Evolutionary conservation across 495 filamentous ascomycete genomes (phyloP).

Genomic region (Penicillium antarcticum): DNA sequence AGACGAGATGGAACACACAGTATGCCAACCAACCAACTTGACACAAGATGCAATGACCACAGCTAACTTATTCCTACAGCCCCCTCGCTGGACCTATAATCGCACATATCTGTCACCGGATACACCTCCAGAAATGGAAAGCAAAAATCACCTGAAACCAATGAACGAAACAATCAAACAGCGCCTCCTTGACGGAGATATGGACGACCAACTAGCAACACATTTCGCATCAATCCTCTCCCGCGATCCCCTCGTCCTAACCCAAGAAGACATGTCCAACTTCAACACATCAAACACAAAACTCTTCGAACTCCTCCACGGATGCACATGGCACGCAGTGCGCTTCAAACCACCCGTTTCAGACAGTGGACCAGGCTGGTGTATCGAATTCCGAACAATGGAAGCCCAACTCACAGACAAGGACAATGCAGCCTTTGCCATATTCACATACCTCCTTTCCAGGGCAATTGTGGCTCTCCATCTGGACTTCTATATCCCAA

Average conservation of each 20-base stretch:
- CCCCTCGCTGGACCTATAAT: constrained; percentile 71
- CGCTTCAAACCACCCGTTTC: not conserved
- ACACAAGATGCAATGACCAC: constrained; percentile 67
- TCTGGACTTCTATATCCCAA: constrained; percentile 67
- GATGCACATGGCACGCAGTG: constrained; percentile 74
- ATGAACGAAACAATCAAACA: constrained; percentile 70
- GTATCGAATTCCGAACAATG: constrained; percentile 1
- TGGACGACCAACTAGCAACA: constrained; percentile 84
- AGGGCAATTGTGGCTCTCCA: not conserved
- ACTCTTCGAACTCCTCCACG: constrained; percentile 88
- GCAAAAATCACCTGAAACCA: constrained; percentile 75
- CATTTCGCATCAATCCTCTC: constrained; percentile 93
- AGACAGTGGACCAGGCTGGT: not conserved
- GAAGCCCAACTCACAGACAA: not conserved
- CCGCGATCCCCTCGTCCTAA: constrained; percentile 84
- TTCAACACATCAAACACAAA: constrained; percentile 73
- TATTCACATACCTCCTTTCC: not conserved
- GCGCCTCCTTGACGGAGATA: constrained; percentile 75
- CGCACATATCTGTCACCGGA: constrained; percentile 88
- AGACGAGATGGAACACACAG: constrained; percentile 69
- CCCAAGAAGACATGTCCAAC: constrained; percentile 72
- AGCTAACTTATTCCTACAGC: not conserved
- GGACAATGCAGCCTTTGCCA: not conserved
- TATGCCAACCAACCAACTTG: constrained; percentile 61
- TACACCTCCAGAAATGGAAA: constrained; percentile 44